These are phyloP conservation scores for Verticillium longisporum DNA, from an alignment of 2,329 filamentous ascomycete genomes.

Conservation along the genomic window DNA sequence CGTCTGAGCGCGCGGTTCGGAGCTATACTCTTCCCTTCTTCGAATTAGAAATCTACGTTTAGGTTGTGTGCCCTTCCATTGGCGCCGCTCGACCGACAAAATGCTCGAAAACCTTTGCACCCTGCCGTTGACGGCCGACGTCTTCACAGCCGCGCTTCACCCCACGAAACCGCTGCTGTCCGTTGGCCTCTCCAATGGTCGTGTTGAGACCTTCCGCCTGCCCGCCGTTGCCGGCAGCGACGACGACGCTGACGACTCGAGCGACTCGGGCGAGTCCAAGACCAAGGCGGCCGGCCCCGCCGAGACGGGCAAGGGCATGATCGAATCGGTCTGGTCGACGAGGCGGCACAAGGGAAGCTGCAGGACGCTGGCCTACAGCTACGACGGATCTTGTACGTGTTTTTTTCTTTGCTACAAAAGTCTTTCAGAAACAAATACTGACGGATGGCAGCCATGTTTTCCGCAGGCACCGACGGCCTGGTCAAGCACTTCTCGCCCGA, in stretches of 20 bases:
- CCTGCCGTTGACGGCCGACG: constrained; percentile 74
- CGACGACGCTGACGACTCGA: constrained; percentile 43
- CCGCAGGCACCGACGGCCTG: constrained; percentile 53
- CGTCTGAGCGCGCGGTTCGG: neutral
- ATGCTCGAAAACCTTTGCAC: constrained; percentile 95
- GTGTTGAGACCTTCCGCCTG: constrained; percentile 78
- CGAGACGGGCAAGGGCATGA: constrained; percentile 56
- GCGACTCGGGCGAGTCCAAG: constrained; percentile 40
- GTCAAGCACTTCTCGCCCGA: constrained; percentile 51
- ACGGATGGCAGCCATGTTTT: constrained; percentile 45
- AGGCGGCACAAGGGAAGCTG: constrained; percentile 92
- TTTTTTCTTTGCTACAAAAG: too few species aligned
- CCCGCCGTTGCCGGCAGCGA: constrained; percentile 37
- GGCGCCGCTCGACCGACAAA: constrained; percentile 7
- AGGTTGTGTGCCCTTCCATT: neutral
- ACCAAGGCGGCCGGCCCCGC: constrained; percentile 17
- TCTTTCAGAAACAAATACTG: too few species aligned
- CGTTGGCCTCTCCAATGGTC: constrained; percentile 76
- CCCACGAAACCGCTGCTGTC: constrained; percentile 78
- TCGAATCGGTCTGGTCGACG: constrained; percentile 82
- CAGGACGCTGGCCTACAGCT: constrained; percentile 68
- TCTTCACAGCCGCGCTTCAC: constrained; percentile 85
- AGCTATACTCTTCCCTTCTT: neutral
- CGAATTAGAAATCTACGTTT: neutral
- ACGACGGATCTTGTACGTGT: constrained; percentile 64